A percentile compares a stretch with the other conserved stretches of the same genome.
Evolutionary conservation across 1,284 basidiomycete genomes (phyloP).

Genomic region (Grifola frondosa): DNA sequence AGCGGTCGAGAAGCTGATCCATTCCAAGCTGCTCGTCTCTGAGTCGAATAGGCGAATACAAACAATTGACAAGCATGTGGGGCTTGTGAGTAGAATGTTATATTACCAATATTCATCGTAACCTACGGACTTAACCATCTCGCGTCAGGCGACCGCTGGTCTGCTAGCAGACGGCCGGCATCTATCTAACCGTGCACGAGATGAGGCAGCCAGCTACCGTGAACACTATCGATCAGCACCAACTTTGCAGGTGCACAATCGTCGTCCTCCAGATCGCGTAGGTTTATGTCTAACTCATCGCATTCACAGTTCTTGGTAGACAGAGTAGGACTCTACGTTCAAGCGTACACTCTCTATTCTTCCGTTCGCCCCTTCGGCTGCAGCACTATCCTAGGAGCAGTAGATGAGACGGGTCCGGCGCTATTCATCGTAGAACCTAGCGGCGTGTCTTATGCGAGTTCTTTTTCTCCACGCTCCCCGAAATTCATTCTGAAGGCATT

Average conservation of each 20-base stretch:
- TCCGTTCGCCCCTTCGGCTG: constrained; percentile 98
- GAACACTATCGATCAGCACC: constrained; percentile 77
- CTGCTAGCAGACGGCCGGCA: constrained; percentile 94
- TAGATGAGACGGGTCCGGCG: constrained; percentile 88
- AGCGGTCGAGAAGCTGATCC: constrained; percentile 97
- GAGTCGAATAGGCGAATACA: constrained; percentile 93
- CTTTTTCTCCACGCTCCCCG: neutral
- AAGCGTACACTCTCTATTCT: constrained; percentile 97
- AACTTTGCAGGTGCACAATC: constrained; percentile 70
- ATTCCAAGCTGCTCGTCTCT: constrained; percentile 95
- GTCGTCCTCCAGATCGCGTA: constrained; percentile 5
- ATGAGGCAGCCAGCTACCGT: constrained; percentile 81
- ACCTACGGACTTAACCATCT: neutral
- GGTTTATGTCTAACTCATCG: constrained; percentile 3
- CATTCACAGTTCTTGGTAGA: constrained; percentile 70
- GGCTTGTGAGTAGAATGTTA: constrained; percentile 56
- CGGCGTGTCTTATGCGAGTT: constrained; percentile 72
- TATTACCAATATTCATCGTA: neutral
- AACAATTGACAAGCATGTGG: constrained; percentile 91
- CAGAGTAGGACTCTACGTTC: constrained; percentile 86
- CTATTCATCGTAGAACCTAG: constrained; percentile 95
- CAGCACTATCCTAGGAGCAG: constrained; percentile 86
- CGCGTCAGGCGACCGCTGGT: constrained; percentile 90
- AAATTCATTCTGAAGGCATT: neutral
- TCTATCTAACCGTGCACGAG: constrained; percentile 81